Evolutionary conservation across 2,329 filamentous ascomycete genomes (phyloP).

Genomic region (Colletotrichum horii): DNA sequence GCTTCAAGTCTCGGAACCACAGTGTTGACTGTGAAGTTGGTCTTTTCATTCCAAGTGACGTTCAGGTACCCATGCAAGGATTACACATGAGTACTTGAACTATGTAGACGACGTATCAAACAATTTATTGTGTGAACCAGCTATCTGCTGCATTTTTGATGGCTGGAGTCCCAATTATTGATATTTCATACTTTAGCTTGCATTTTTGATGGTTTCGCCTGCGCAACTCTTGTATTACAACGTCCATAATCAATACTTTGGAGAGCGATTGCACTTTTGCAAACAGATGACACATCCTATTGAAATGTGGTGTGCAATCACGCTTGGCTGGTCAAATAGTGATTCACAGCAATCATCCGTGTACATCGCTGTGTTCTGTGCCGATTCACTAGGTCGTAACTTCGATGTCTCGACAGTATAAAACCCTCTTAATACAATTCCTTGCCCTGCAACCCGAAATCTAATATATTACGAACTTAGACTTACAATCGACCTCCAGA

Average conservation of each 20-base stretch:
- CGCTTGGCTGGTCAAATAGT: fast-evolving
- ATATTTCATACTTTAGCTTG: fast-evolving
- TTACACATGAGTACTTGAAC: not conserved
- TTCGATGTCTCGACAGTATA: not conserved
- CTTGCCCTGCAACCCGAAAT: fast-evolving
- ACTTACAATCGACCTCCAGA: not conserved
- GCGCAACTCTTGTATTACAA: not conserved
- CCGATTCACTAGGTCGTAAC: not conserved
- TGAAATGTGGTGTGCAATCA: not conserved
- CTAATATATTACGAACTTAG: fast-evolving
- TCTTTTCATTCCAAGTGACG: not conserved
- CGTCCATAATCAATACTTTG: not conserved
- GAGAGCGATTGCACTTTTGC: not conserved
- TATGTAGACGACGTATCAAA: not conserved
- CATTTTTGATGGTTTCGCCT: not conserved
- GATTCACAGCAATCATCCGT: not conserved
- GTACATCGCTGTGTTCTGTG: not conserved
- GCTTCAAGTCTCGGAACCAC: not conserved
- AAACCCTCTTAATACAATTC: not conserved
- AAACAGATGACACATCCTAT: not conserved
- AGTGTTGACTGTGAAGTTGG: not conserved
- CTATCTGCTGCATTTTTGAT: fast-evolving
- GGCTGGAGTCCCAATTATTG: not conserved
- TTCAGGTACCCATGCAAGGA: not conserved
- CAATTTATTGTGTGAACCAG: not conserved